Evolutionary conservation across 2,329 filamentous ascomycete species (phyloP).

Genomic region (Hymenoscyphus fraxineus): DNA sequence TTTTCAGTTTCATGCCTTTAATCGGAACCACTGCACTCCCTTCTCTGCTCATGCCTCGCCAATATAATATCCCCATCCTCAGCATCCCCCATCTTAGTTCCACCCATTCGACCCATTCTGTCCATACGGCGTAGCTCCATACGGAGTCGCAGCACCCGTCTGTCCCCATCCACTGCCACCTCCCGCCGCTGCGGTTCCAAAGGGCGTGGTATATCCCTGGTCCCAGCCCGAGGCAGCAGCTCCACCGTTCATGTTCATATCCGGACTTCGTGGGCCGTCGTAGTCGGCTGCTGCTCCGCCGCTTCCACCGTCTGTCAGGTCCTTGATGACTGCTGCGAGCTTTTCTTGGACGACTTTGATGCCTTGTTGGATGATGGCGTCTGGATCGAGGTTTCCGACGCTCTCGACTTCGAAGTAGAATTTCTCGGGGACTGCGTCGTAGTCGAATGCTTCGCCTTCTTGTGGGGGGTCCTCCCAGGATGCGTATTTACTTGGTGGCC

Average conservation of each 20-base stretch:
- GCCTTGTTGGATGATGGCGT: constrained; percentile 82
- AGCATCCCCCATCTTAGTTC: constrained; percentile 16
- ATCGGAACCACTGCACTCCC: neutral
- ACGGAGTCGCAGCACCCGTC: constrained; percentile 52
- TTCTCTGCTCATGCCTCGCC: neutral
- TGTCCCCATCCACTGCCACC: constrained; percentile 57
- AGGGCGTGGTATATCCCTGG: constrained; percentile 66
- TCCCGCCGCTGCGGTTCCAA: constrained; percentile 51
- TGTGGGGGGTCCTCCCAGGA: constrained; percentile 74
- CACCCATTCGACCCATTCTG: constrained; percentile 34
- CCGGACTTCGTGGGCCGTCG: constrained; percentile 62
- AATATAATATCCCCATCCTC: neutral
- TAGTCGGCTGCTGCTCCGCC: constrained; percentile 49
- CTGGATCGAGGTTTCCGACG: constrained; percentile 81
- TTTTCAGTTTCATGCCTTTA: neutral
- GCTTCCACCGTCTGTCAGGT: constrained; percentile 54
- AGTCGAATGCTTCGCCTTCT: constrained; percentile 86
- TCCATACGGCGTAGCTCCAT: constrained; percentile 61
- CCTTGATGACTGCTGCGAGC: constrained; percentile 72
- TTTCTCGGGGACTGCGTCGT: constrained; percentile 73
- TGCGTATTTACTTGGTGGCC: constrained; percentile 78
- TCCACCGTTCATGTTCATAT: constrained; percentile 50
- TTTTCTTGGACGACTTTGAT: constrained; percentile 89
- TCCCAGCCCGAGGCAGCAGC: constrained; percentile 55
- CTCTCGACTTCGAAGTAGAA: constrained; percentile 97